These are phyloP conservation scores for Rhododendron henanense DNA, from an alignment of 148 eudicot species.

Conservation along the genomic window DNA sequence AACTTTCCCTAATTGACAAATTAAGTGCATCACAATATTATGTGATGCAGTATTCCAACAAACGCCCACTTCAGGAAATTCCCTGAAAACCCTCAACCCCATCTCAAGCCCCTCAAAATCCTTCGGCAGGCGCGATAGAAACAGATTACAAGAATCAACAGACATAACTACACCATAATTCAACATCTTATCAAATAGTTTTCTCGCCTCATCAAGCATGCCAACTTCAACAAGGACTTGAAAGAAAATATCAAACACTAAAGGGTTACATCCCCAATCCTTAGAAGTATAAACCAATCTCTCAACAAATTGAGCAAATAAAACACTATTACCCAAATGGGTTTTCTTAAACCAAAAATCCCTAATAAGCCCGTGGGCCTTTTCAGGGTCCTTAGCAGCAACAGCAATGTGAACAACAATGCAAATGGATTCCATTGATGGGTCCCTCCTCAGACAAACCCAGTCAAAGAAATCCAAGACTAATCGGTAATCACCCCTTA, in stretches of 20 bases:
- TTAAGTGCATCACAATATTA: constrained; percentile 54
- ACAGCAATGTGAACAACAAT: constrained; percentile 75
- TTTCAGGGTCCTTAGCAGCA: constrained; percentile 54
- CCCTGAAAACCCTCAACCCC: constrained; percentile 37
- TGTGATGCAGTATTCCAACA: constrained; percentile 60
- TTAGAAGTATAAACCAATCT: constrained; percentile 74
- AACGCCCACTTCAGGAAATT: constrained; percentile 65
- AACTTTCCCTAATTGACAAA: constrained; percentile 58
- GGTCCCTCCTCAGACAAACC: constrained; percentile 58
- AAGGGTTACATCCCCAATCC: constrained; percentile 83
- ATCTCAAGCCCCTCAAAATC: constrained; percentile 35
- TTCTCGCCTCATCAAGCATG: constrained; percentile 49
- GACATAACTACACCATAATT: constrained; percentile 67
- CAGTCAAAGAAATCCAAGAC: constrained; percentile 68
- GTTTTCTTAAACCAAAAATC: constrained; percentile 54
- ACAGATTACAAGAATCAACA: constrained; percentile 60
- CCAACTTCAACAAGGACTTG: constrained; percentile 70
- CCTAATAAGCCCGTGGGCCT: constrained; percentile 46
- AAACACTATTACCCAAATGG: constrained; percentile 35
- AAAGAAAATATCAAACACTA: constrained; percentile 79
- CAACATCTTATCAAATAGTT: constrained; percentile 60
- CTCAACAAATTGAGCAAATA: constrained; percentile 55
- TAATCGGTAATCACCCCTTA: constrained; percentile 56
- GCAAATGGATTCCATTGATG: constrained; percentile 75
- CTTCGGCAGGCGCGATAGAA: constrained; percentile 48